These are phyloP conservation scores for Allium cepa DNA, from an alignment of 106 monocot species.

Conservation along the genomic window DNA sequence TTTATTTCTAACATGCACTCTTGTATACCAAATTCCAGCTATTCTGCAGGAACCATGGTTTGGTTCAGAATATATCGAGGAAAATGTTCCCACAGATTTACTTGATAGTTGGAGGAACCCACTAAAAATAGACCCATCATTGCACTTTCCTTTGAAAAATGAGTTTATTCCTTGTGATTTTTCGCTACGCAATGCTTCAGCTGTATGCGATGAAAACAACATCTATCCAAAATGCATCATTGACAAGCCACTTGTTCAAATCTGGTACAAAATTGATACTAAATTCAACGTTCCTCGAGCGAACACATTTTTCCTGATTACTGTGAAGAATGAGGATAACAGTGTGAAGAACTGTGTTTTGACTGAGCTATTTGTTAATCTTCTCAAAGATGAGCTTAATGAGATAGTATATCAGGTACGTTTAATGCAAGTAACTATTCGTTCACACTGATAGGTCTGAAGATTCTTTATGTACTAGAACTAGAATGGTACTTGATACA, in stretches of 20 bases:
- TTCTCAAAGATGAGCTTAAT: conserved; percentile 92
- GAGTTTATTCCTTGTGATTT: conserved; percentile 86
- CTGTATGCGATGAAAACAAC: conserved; percentile 5
- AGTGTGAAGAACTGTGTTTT: conserved; percentile 55
- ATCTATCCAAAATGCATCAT: conserved; percentile 65
- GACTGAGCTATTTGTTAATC: conserved; percentile 78
- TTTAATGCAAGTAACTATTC: not conserved
- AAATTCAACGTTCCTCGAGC: conserved; percentile 94
- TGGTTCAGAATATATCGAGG: conserved; percentile 80
- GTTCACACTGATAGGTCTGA: not conserved
- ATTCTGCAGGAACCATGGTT: conserved; percentile 87
- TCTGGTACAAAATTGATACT: conserved; percentile 87
- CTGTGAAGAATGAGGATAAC: conserved; percentile 72
- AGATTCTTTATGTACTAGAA: not conserved
- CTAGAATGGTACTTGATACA: no score
- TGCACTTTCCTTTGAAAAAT: conserved; percentile 85
- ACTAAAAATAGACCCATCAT: conserved; percentile 34
- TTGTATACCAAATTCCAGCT: conserved; percentile 29
- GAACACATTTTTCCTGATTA: conserved; percentile 85
- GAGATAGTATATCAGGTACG: conserved; percentile 88
- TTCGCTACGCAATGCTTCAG: conserved; percentile 42
- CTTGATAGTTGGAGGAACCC: conserved; percentile 66
- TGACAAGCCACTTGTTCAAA: conserved; percentile 61
- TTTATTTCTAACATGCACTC: not conserved
- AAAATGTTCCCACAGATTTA: conserved; percentile 55